phyloP scores from a whole-genome alignment of 768 basidiomycete genomes.

The Mycena metata region DNA sequence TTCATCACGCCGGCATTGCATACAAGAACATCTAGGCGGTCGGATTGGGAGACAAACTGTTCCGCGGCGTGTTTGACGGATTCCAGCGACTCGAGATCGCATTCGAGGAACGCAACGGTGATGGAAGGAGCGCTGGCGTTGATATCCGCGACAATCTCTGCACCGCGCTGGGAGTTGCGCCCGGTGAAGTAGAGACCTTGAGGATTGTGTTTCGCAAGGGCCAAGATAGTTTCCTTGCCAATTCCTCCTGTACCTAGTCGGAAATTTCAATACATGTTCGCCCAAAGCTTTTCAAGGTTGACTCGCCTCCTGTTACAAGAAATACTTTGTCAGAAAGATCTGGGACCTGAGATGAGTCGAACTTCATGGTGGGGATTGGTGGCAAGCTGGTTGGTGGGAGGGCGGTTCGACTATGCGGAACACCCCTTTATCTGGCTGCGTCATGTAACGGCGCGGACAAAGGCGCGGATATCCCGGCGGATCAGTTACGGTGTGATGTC shows the following conservation, averaged over 20 bases:
- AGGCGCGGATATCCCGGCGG: too few species aligned
- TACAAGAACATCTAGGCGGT: conserved; percentile 33
- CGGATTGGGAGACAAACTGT: conserved; percentile 17
- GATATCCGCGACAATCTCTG: conserved; percentile 8
- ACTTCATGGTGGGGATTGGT: conserved; percentile 22
- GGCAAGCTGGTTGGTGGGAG: too few species aligned
- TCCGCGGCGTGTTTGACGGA: conserved; percentile 30
- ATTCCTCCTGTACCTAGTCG: conserved; percentile 29
- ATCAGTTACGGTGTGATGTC: too few species aligned
- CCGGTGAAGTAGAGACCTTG: conserved; percentile 34
- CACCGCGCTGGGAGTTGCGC: conserved; percentile 24
- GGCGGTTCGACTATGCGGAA: too few species aligned
- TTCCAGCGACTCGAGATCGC: conserved; percentile 29
- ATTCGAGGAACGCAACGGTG: conserved; percentile 28
- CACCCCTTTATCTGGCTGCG: too few species aligned
- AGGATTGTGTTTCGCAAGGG: conserved; percentile 31
- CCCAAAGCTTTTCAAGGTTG: neutral
- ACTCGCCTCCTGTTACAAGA: conserved; percentile 29
- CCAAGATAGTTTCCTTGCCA: conserved; percentile 28
- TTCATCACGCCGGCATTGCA: conserved; percentile 37
- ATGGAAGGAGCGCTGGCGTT: neutral
- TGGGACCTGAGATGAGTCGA: conserved; percentile 31
- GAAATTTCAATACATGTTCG: neutral
- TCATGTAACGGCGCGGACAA: too few species aligned
- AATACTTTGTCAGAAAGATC: conserved; percentile 32